Evolutionary conservation across 2,329 filamentous ascomycete genomes (phyloP), one percentile per base, ranked within the genome.

Genomic region (Aspergillus thermomutatus): DNA sequence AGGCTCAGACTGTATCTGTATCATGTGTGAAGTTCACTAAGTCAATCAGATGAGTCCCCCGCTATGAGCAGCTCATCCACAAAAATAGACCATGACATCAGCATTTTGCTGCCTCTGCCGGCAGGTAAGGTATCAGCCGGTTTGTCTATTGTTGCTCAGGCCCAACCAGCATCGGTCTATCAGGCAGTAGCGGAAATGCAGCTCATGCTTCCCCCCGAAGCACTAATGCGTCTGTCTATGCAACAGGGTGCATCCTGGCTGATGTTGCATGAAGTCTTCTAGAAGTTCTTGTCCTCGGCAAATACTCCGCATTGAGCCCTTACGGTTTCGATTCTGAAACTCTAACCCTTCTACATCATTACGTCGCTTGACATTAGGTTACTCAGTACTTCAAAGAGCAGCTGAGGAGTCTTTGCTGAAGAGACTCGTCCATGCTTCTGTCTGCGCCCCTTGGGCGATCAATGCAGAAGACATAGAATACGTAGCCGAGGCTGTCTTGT

Each of bases 161-260:
- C 45, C 52, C 52, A 56, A 28, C 40, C 51, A 56, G 25, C 56
- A 58, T 60, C 51, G 50, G 57, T 53, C 60, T 56, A 52, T 34
- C 50, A 55, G 49, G 49, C 41, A 34, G 66, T 57, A 23, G 45
- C 67, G 67, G 66, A 60, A 59, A 54, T 69, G 68, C 65, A 65
- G 46, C 59, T 58, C 43, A 31, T 66, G 53, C 66, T 69, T 71
- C 70, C 70, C 69, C 70, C 68, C 68, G 69, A 64, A 52, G 58
- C 64, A 65, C 70, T 71, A 72, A 72, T 71, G 67, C 65, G 60
- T 55, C 54, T 49, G 60, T 55, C 54, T 49, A 56, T 55, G 54
- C 31, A 57, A 54, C 55, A 64, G 54, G 58, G 62, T 54, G 59
- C 41, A 60, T 53, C 55, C 61, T 54, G 43, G 59, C 53, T 34